phyloP scores from a whole-genome alignment of 768 basidiomycete genomes.

The Gyrodon lividus region DNA sequence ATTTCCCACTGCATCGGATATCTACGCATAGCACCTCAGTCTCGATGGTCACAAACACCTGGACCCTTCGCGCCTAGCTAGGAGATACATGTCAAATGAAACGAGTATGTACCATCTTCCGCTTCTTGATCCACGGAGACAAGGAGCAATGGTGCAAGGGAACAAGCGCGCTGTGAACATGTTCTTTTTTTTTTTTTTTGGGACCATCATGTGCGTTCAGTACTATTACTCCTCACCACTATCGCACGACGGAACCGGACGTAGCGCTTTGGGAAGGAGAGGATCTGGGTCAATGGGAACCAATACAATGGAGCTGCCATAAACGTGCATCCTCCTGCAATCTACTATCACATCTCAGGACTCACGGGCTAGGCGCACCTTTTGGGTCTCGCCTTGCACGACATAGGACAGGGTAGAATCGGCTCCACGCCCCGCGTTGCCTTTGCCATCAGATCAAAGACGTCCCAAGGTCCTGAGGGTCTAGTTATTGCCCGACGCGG shows the following conservation, averaged over 20 bases:
- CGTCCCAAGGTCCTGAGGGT: too few relatives aligned
- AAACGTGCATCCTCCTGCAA: not conserved
- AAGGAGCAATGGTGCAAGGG: not conserved
- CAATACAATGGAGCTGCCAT: not conserved
- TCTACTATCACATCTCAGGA: not conserved
- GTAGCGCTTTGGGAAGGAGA: not conserved
- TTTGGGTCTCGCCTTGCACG: not conserved
- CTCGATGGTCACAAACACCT: not conserved
- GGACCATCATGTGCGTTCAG: slow-evolving; percentile 16
- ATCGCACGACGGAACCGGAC: slow-evolving; percentile 15
- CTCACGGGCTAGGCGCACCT: not conserved
- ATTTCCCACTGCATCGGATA: not conserved
- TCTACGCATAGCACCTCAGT: not conserved
- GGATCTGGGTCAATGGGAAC: not conserved
- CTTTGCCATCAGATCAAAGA: not conserved
- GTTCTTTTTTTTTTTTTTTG: slow-evolving; percentile 11
- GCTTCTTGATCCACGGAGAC: not conserved
- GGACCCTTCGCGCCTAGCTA: not conserved
- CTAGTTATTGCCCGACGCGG: too few relatives aligned
- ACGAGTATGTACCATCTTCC: not conserved
- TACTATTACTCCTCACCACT: not conserved
- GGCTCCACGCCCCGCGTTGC: not conserved
- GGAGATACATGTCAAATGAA: not conserved
- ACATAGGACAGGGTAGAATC: not conserved
- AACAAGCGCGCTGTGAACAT: not conserved